phyloP scores from a whole-genome alignment of 2,329 filamentous ascomycete genomes.

The Sordariomycetes sp. region DNA sequence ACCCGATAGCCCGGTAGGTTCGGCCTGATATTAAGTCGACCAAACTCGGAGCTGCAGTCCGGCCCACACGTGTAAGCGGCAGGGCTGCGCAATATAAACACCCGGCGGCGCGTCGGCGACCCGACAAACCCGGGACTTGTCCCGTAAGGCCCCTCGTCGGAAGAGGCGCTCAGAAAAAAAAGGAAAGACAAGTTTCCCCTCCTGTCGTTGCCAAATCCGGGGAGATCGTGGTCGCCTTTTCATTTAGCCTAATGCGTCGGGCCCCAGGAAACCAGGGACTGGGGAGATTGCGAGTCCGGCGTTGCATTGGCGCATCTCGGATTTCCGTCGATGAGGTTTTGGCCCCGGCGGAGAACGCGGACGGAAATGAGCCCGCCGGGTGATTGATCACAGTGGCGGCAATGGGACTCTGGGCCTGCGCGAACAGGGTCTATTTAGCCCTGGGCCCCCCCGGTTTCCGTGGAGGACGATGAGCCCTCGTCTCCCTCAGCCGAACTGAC shows the following conservation, averaged over 20 bases:
- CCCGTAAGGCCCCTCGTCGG: background rate
- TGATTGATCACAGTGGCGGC: background rate
- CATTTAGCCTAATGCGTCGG: background rate
- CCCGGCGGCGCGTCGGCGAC: background rate
- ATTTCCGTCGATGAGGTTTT: background rate
- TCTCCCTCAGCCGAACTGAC: background rate
- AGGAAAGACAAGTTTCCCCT: background rate
- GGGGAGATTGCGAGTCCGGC: background rate
- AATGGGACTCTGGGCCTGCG: too few relatives aligned
- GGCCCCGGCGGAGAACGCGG: background rate
- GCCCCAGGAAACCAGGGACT: background rate
- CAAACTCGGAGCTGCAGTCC: background rate
- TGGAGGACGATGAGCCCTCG: background rate
- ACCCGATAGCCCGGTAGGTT: background rate
- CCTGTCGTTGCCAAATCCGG: background rate
- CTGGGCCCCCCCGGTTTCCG: background rate
- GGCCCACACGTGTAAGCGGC: background rate
- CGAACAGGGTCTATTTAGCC: background rate
- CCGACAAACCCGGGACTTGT: background rate
- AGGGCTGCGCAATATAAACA: background rate
- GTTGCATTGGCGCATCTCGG: background rate
- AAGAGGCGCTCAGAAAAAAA: too few relatives aligned
- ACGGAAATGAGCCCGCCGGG: background rate
- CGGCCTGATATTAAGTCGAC: background rate
- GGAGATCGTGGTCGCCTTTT: background rate